Conservation (phyloP, 1,139 yeast species). For the Blastobotrys apis region DNA sequence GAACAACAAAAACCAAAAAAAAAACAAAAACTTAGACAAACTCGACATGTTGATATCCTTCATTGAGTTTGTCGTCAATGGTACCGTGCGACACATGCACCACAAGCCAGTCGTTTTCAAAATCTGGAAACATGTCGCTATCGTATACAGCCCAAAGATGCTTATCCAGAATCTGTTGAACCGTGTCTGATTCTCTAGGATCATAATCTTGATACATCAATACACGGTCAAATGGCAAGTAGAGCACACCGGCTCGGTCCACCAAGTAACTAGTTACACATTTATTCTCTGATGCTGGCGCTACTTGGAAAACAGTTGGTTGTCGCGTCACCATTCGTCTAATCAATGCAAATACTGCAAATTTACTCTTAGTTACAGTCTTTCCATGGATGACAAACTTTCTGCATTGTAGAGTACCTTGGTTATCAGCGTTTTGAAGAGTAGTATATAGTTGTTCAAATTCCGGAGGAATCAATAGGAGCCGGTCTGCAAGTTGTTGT, state of each 20-base stretch:
- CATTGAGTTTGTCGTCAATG: background rate
- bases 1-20: no score
- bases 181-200: conserved; percentile 9
- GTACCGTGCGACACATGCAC: conserved; percentile 2
- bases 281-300: background rate
- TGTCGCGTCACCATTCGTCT: conserved; percentile 3
- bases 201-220: background rate
- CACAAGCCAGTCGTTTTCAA: conserved; percentile 6
- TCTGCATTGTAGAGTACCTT: no score
- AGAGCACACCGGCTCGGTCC: conserved; percentile 10
- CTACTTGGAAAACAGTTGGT: conserved; percentile 7
- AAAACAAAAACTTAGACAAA: no score
- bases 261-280: conserved; percentile 8
- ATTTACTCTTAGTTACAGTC: background rate
- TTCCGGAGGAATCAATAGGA: no score
- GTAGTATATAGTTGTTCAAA: background rate
- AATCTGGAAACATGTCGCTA: conserved; percentile 3
- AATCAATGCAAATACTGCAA: conserved; percentile 7
- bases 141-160: conserved; percentile 11
- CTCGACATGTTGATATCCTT: background rate
- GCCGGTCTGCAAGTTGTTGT: no score
- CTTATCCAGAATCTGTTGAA: conserved; percentile 4
- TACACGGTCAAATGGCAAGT: conserved; percentile 11
- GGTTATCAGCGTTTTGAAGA: no score
- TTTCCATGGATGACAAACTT: no score